Conservation (phyloP, 345 rosid species). For the Physaria fendleri region DNA sequence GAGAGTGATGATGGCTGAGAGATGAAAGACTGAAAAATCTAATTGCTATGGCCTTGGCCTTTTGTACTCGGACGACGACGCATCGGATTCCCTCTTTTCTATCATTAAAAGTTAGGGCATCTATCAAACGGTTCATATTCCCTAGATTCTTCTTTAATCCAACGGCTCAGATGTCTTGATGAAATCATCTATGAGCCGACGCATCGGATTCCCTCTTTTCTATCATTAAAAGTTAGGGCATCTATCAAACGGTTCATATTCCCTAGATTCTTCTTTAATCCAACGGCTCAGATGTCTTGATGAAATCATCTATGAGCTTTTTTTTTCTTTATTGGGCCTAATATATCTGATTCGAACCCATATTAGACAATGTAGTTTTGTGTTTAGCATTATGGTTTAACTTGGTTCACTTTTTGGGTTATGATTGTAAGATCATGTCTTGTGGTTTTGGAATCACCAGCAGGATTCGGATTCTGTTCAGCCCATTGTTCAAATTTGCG, state of each 20-base stretch:
- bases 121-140: conserved; percentile 19
- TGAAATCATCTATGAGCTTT: not conserved
- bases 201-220: conserved; percentile 23
- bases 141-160: not conserved
- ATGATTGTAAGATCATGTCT: conserved; percentile 36
- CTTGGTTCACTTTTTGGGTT: not conserved
- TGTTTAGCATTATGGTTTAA: not conserved
- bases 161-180: not conserved
- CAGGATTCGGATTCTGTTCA: conserved; percentile 28
- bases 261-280: not conserved
- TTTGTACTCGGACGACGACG: conserved; percentile 20
- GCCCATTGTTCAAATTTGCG: conserved; percentile 32
- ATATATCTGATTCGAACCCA: not conserved
- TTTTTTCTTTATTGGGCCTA: not conserved
- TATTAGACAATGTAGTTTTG: not conserved
- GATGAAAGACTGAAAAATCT: not conserved
- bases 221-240: conserved; percentile 11
- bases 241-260: conserved; percentile 20
- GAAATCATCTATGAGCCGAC: not conserved
- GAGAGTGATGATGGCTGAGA: not conserved
- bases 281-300: not conserved
- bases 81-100: conserved; percentile 20
- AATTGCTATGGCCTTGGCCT: conserved; percentile 1
- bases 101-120: conserved; percentile 12
- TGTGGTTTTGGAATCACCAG: conserved; percentile 33